Conservation (phyloP, 2,329 filamentous ascomycete genomes). For the Ophiognomonia clavigignenti-juglandacearum region DNA sequence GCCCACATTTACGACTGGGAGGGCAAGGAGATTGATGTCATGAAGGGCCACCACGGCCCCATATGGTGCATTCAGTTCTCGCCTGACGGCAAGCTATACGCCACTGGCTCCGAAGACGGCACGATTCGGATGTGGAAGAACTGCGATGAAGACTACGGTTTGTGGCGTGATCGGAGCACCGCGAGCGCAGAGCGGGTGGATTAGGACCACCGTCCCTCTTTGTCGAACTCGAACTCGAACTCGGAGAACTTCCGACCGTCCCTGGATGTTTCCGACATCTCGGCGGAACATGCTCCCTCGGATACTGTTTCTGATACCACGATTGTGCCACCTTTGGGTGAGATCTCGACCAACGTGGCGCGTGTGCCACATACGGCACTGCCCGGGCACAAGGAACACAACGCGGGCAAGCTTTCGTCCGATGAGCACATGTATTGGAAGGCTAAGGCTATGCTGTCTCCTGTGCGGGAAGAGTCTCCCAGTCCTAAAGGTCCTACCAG, state of each 20-base stretch:
- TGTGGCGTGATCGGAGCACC: slow-evolving; percentile 51
- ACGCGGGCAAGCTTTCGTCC: background rate
- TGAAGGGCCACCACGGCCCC: slow-evolving; percentile 95
- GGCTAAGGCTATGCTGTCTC: slow-evolving; percentile 9
- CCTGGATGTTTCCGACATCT: background rate
- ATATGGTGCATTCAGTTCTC: slow-evolving; percentile 96
- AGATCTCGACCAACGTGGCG: slow-evolving; percentile 16
- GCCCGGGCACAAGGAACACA: slow-evolving; percentile 1
- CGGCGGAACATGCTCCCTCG: background rate
- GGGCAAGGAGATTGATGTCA: slow-evolving; percentile 77
- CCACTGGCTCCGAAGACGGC: slow-evolving; percentile 93
- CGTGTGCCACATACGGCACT: slow-evolving; percentile 5
- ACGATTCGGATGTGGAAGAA: slow-evolving; percentile 92
- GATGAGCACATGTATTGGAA: slow-evolving; percentile 8
- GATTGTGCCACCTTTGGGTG: slow-evolving; percentile 1
- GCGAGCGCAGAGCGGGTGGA: slow-evolving; percentile 18
- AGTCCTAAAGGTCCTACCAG: slow-evolving; percentile 7
- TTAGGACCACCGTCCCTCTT: slow-evolving; percentile 14
- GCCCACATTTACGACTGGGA: slow-evolving; percentile 92
- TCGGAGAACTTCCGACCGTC: slow-evolving; percentile 12
- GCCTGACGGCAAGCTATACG: slow-evolving; percentile 92
- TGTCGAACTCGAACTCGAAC: slow-evolving; percentile 11
- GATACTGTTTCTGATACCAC: background rate
- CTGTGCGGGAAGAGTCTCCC: slow-evolving; percentile 14
- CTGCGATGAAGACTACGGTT: slow-evolving; percentile 59